Conservation (phyloP, 2,329 filamentous ascomycete species). For the Neofusicoccum sp. region DNA sequence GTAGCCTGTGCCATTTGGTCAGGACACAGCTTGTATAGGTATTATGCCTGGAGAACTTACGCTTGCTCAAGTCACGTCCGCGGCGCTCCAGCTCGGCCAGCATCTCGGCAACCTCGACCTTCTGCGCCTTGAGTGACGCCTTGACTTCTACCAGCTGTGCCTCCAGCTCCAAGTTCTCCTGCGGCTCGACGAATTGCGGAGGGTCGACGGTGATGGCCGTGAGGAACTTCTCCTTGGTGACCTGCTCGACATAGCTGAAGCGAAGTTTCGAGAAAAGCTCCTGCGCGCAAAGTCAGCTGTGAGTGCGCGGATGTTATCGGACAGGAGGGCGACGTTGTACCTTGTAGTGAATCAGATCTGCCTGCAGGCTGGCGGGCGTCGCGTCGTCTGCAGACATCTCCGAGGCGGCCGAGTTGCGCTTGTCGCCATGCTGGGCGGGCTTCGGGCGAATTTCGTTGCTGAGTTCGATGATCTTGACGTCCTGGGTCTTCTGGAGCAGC, state of each 20-base stretch:
- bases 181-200: conserved; percentile 76
- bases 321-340: conserved; percentile 33
- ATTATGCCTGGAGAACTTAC: conserved; percentile 36
- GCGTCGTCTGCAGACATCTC: conserved; percentile 67
- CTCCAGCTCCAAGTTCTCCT: conserved; percentile 63
- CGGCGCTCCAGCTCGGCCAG: conserved; percentile 67
- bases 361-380: conserved; percentile 73
- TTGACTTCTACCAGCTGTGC: conserved; percentile 69
- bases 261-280: conserved; percentile 94
- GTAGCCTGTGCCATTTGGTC: conserved; percentile 42
- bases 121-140: conserved; percentile 72
- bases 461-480: conserved; percentile 70
- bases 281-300: conserved; percentile 30
- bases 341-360: conserved; percentile 85
- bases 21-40: not conserved
- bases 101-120: conserved; percentile 72
- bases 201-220: conserved; percentile 88
- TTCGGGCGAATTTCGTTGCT: conserved; percentile 69
- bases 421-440: conserved; percentile 40
- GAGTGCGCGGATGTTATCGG: not conserved
- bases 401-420: conserved; percentile 58
- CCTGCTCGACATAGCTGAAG: conserved; percentile 96
- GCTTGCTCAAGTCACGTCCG: conserved; percentile 56
- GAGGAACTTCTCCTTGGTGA: conserved; percentile 97
- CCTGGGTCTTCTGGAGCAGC: conserved; percentile 59